Evolutionary conservation across 768 basidiomycete genomes (phyloP), one percentile per base, ranked within the genome.

Genomic region (Lactifluus hygrophoroides): DNA sequence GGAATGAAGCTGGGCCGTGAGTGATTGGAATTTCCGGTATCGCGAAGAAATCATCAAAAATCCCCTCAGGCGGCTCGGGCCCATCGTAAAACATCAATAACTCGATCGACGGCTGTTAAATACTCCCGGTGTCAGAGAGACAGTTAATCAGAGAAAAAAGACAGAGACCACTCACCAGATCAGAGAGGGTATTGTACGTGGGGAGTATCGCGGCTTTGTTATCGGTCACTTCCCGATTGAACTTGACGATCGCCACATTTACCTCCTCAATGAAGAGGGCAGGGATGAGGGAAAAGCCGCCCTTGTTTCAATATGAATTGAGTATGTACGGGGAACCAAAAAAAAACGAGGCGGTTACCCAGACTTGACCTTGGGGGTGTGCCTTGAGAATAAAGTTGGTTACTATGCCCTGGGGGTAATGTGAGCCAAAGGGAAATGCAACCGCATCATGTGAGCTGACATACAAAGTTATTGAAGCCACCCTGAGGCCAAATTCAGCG

Each of bases 11-110:
- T 16, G 56, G 27, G 23, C 17, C 3, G 2, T 48, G 21, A 30
- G 34, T 56, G 3, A 42, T 8, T 7, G 38, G 28, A 19, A 64
- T 16, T 2, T 43, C 28, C 0, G 56, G 62, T 16, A 62, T 47
- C 28, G n/a, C 34, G 3, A 65, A 32, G 23, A 67, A 62, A 21
- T 59, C 55, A 17, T 65, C 65, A 47, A 67, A 67, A 9, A 60
- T 55, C 4, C 63, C 66, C 2, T 9, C 28, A n/a, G 66, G 66
- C 4, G 52, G 57, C 13, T 54, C 53, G 3, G 66, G 66, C 4
- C 56, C 66, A 49, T 67, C 63, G 37, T 67, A 67, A 19, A 67
- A 67, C 7, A 67, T n/a, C 21, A 62, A 28, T n/a, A 52, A 7
- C 42, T 32, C 48, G n/a, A 38, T 0, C 1, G 51, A 35, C 5